Evolutionary conservation across 768 basidiomycete genomes (phyloP), one percentile per base, ranked within the genome.

Genomic region (Lentinula aciculospora): DNA sequence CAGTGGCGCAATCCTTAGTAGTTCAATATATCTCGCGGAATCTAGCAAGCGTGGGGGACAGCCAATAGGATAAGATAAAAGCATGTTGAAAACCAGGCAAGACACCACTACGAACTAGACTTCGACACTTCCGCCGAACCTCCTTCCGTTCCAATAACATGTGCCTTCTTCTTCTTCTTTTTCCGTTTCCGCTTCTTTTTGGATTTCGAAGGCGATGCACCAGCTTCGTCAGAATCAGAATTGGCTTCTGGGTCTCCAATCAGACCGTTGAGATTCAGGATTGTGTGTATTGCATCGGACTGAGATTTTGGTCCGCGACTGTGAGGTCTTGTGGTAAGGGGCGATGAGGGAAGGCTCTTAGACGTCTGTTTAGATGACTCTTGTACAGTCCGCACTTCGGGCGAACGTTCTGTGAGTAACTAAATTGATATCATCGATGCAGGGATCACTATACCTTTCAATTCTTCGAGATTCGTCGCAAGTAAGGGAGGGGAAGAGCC

Each of bases 141-240:
- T 23, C 17, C 49, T 1, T 9, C 32, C 6, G 21, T n/a, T n/a
- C 37, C 37, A 39, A 19, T n/a, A 17, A 4, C 7, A n/a, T 47
- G 34, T 9, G 55, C 42, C 31, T 48, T 46, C 36, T 57, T 57
- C 46, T 48, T 56, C 28, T 54, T 56, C 54, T 48, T 57, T 12
- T 46, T 29, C 37, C 32, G 48, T 25, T 46, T 57, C 13, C 56
- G 55, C 32, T 56, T 57, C 56, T 57, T 57, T n/a, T 57, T 57
- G 19, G 44, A 25, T 31, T 28, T n/a, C 25, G 56, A 48, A 2
- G 44, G 29, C 23, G 44, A 46, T 19, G 54, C 42, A 25, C 44
- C 31, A 28, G 17, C 21, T 9, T 56, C 55, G 31, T 56, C 31
- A 32, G 28, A 44, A 28, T 34, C 56, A 25, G 56, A 47, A 17